Evolutionary conservation across 331 rosid genomes (phyloP).

Genomic region (Arachis monticola): DNA sequence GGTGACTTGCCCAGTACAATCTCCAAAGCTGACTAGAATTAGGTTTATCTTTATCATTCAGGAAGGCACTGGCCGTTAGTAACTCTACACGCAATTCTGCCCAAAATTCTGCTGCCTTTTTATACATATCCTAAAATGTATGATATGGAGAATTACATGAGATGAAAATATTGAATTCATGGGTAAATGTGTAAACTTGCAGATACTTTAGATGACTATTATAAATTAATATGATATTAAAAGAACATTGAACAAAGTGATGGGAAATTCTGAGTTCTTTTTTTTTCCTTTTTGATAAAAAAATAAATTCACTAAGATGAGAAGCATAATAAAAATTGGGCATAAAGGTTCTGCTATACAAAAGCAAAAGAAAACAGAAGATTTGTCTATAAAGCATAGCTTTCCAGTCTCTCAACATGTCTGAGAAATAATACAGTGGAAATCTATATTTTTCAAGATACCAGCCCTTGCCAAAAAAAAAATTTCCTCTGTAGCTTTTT

Average conservation of each 20-base stretch:
- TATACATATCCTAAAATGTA: slow-evolving; percentile 76
- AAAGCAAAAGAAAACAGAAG: no score
- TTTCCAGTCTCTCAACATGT: no score
- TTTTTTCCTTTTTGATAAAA: no score
- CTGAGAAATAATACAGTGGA: slow-evolving; percentile 8
- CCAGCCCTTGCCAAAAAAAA: not conserved
- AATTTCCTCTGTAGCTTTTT: not conserved
- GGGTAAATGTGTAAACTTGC: slow-evolving; percentile 2
- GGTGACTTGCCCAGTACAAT: slow-evolving; percentile 98
- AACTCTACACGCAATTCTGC: slow-evolving; percentile 84
- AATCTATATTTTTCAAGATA: slow-evolving; percentile 15
- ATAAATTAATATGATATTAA: slow-evolving; percentile 16
- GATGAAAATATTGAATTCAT: slow-evolving; percentile 22
- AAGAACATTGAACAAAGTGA: slow-evolving; percentile 15
- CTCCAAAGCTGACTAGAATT: slow-evolving; percentile 90
- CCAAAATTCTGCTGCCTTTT: slow-evolving; percentile 95
- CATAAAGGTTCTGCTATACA: no score
- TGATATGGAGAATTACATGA: slow-evolving; percentile 19
- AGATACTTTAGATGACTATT: not conserved
- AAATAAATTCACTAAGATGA: no score
- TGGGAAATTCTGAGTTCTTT: no score
- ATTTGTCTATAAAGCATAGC: no score
- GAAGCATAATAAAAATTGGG: no score
- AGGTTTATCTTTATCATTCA: slow-evolving; percentile 84
- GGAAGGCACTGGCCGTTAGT: slow-evolving; percentile 71